A percentile compares a stretch with the other conserved stretches of the same genome.
Evolutionary conservation across 768 basidiomycete species (phyloP).

Genomic region (Kwoniella heveanensis): DNA sequence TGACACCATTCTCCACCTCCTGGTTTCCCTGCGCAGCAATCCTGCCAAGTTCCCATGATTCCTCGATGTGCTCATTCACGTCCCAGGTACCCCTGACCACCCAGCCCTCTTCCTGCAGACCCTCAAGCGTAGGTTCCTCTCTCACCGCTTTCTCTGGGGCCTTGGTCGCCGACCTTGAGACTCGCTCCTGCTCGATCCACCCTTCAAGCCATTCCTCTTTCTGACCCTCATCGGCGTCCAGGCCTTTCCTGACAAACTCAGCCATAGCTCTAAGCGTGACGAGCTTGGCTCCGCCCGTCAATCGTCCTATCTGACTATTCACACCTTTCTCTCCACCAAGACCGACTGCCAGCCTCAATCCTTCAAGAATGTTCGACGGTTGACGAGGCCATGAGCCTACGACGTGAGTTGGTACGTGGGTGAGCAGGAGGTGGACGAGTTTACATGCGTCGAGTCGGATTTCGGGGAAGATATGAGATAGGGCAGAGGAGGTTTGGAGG

Average conservation of each 20-base stretch:
- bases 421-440: slow-evolving; percentile 73
- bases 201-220: slow-evolving; percentile 20
- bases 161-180: background rate
- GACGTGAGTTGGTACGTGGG: slow-evolving; percentile 68
- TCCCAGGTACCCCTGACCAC: slow-evolving; percentile 13
- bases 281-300: slow-evolving; percentile 39
- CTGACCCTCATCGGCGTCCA: slow-evolving; percentile 1
- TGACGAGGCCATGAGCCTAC: slow-evolving; percentile 68
- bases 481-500: slow-evolving; percentile 83
- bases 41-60: slow-evolving; percentile 41
- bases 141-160: slow-evolving; percentile 15
- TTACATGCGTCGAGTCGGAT: slow-evolving; percentile 87
- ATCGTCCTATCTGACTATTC: slow-evolving; percentile 35
- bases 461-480: slow-evolving; percentile 93
- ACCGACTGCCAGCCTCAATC: slow-evolving; percentile 50
- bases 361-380: slow-evolving; percentile 46
- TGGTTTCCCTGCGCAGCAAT: slow-evolving; percentile 22
- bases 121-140: slow-evolving; percentile 14
- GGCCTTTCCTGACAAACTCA: slow-evolving; percentile 40
- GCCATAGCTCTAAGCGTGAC: slow-evolving; percentile 44
- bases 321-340: slow-evolving; percentile 48
- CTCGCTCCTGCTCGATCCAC: slow-evolving; percentile 23
- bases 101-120: slow-evolving; percentile 28
- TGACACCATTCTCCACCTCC: slow-evolving; percentile 23
- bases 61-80: slow-evolving; percentile 7